Evolutionary conservation across 176 grass and related monocot genomes (phyloP), one percentile per base, ranked within the genome.

Genomic region (Oryza longistaminata): DNA sequence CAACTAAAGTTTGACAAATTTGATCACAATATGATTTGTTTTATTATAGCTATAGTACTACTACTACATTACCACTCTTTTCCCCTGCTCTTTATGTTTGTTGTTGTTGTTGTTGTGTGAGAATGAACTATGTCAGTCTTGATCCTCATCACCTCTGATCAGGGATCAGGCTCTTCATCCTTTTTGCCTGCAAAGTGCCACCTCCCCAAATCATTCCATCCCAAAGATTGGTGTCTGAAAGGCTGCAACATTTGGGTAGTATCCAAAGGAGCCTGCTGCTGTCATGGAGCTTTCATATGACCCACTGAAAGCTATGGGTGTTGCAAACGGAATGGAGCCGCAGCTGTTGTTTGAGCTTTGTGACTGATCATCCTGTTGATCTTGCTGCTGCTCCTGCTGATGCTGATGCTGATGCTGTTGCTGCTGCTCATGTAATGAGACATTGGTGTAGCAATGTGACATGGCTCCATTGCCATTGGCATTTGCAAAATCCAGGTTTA

Each of bases 141-240:
- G 40, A 87, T 80, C 89, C 85, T 92, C 91, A 87, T 89, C 91
- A 70, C 84, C 81, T 88, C 52, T 53, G 35, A 37, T 55, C 91
- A 80, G 45, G 55, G 75, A 82, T 64, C 81, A 85, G 81, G 73
- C 65, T 71, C 24, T 43, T 76, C 39, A 40, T 40, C 74, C 64
- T 24, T 62, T 82, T 70, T 82, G 43, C 82, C 73, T 81, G 88
- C 71, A 52, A 85, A 65, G 81, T 42, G 76, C 80, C 80, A 90
- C 62, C 58, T 39, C 75, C 71, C 76, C 24, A 48, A 87, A 92
- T 98, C 89, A 98, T 94, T 98, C 96, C 74, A 93, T 95, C 34
- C 96, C 96, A 75, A 90, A 95, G 85, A 98, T 95, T 73, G 96
- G 93, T 11, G 93, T 95, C 85, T 93, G 93, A 88, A 98, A 92